Evolutionary conservation across 2,329 filamentous ascomycete genomes (phyloP).

Genomic region (Stachybotrys chartarum): DNA sequence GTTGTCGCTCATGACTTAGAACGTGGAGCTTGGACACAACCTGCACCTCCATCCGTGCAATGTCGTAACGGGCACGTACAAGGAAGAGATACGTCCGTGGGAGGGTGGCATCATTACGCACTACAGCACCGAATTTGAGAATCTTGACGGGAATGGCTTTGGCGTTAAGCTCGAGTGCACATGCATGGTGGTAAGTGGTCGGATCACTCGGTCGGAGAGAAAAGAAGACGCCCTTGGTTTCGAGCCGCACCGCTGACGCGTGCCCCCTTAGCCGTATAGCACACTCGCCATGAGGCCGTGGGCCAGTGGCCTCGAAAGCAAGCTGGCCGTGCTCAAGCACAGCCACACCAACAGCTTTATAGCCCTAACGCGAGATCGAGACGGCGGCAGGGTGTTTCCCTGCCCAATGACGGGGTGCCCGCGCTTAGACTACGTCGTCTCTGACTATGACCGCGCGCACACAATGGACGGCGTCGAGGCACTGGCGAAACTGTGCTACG

Average conservation of each 20-base stretch:
- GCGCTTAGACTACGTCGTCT: conserved; percentile 63
- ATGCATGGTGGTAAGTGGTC: conserved; percentile 54
- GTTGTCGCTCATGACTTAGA: conserved; percentile 31
- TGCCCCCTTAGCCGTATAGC: conserved; percentile 47
- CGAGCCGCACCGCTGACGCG: not conserved
- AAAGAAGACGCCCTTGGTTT: not conserved
- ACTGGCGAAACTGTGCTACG: conserved; percentile 68
- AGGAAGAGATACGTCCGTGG: conserved; percentile 64
- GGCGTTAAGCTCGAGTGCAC: conserved; percentile 75
- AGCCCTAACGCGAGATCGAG: conserved; percentile 66
- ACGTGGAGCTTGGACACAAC: conserved; percentile 74
- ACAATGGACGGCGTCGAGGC: conserved; percentile 66
- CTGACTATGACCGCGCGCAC: conserved; percentile 64
- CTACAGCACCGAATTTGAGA: conserved; percentile 70
- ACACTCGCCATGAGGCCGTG: conserved; percentile 59
- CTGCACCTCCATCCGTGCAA: conserved; percentile 74
- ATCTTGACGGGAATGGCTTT: conserved; percentile 73
- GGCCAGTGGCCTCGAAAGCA: conserved; percentile 62
- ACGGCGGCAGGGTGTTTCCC: conserved; percentile 65
- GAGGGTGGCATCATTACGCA: conserved; percentile 72
- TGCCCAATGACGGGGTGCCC: conserved; percentile 61
- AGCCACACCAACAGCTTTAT: conserved; percentile 67
- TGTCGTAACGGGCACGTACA: conserved; percentile 52
- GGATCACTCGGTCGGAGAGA: not conserved
- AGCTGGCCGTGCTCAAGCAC: conserved; percentile 61